Conservation (phyloP, 1,284 basidiomycete species). For the Marasmius fiardii region DNA sequence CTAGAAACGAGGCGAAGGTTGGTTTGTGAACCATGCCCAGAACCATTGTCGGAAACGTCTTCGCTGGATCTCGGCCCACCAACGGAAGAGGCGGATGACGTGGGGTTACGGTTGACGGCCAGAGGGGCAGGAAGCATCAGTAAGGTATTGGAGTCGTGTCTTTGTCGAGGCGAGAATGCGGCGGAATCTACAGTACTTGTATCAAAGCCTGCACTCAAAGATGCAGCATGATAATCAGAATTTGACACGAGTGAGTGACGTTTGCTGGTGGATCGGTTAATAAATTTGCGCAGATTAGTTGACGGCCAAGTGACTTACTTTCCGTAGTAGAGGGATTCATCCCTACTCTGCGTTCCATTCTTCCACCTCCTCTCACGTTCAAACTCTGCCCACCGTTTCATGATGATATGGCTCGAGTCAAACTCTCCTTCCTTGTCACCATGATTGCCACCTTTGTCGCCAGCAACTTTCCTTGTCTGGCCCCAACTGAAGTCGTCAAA, state of each 20-base stretch:
- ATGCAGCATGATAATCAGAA: constrained; percentile 61
- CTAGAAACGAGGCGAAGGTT: constrained; percentile 56
- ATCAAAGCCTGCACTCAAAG: constrained; percentile 46
- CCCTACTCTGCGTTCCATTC: constrained; percentile 74
- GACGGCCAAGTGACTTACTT: constrained; percentile 55
- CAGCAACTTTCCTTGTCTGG: constrained; percentile 86
- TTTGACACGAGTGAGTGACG: constrained; percentile 78
- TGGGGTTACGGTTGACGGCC: constrained; percentile 45
- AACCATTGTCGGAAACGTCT: constrained; percentile 55
- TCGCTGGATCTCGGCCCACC: constrained; percentile 63
- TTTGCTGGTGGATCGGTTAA: constrained; percentile 32
- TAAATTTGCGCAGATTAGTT: too few relatives aligned
- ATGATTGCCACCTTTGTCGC: constrained; percentile 71
- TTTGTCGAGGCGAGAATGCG: constrained; percentile 40
- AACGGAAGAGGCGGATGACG: constrained; percentile 54
- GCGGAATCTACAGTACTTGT: constrained; percentile 63
- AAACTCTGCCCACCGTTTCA: constrained; percentile 99
- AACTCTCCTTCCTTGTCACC: constrained; percentile 95
- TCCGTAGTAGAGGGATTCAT: constrained; percentile 70
- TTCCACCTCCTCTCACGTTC: constrained; percentile 95
- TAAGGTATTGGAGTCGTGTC: constrained; percentile 65
- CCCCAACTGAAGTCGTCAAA: constrained; percentile 99
- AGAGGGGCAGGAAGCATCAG: constrained; percentile 71
- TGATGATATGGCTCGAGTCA: constrained; percentile 93
- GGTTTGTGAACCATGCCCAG: constrained; percentile 33